Evolutionary conservation across 306 rosid species (phyloP).

Genomic region (Quercus alba): DNA sequence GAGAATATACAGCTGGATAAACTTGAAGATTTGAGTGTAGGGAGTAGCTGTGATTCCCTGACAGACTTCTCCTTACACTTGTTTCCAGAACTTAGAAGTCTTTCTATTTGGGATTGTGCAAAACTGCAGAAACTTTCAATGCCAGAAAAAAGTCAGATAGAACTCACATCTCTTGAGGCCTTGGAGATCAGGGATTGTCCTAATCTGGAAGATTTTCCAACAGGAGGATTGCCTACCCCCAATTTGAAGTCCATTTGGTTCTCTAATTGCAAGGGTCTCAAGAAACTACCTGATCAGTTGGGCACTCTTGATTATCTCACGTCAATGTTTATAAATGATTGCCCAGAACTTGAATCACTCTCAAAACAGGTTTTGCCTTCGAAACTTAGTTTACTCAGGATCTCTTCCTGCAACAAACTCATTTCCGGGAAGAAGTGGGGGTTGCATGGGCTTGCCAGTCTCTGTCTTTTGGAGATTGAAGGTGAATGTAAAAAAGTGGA

Average conservation of each 20-base stretch:
- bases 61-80: not conserved
- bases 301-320: not conserved
- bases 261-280: not conserved
- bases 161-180: not conserved
- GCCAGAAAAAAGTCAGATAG: not conserved
- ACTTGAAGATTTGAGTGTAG: not conserved
- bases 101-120: not conserved
- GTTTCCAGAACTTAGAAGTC: not conserved
- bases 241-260: not conserved
- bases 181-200: not conserved
- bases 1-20: no score
- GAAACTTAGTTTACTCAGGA: not conserved
- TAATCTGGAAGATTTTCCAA: not conserved
- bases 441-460: not conserved
- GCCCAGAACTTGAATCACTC: not conserved
- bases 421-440: not conserved
- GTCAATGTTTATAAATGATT: not conserved
- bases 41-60: not conserved
- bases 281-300: not conserved
- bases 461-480: not conserved
- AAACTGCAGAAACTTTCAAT: not conserved
- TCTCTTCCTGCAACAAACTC: not conserved
- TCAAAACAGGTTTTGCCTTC: not conserved
- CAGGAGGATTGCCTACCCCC: not conserved
- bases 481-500: not conserved